Conservation (phyloP, 345 rosid species). For the Arabidopsis arenosa region DNA sequence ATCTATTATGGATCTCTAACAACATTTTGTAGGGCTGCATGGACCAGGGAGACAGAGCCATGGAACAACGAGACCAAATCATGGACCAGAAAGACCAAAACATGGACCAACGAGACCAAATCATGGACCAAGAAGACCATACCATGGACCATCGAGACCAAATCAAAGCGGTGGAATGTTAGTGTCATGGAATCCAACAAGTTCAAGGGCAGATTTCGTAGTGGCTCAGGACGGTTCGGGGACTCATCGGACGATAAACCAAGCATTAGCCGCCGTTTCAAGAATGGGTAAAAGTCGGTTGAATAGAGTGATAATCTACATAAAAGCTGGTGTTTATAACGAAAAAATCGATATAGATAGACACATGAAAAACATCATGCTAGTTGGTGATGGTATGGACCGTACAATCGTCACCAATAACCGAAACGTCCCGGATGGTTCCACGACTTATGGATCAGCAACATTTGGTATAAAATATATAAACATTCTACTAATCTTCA, state of each 20-base stretch:
- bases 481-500: neutral
- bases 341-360: conserved; percentile 62
- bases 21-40: conserved; percentile 31
- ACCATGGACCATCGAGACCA: conserved; percentile 26
- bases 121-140: conserved; percentile 17
- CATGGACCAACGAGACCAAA: conserved; percentile 21
- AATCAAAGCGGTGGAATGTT: conserved; percentile 49
- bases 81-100: conserved; percentile 6
- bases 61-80: neutral
- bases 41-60: conserved; percentile 23
- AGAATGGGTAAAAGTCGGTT: conserved; percentile 47
- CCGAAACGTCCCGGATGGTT: conserved; percentile 59
- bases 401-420: conserved; percentile 62
- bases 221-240: conserved; percentile 45
- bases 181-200: conserved; percentile 51
- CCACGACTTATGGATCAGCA: conserved; percentile 62
- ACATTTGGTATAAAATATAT: conserved; percentile 57
- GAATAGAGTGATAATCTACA: conserved; percentile 55
- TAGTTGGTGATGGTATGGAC: conserved; percentile 85
- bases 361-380: conserved; percentile 59
- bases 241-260: conserved; percentile 38
- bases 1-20: neutral
- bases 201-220: conserved; percentile 45
- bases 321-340: conserved; percentile 70
- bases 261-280: conserved; percentile 48